Percentiles rank a stretch among this genome's conserved stretches.
phyloP scores from a whole-genome alignment of 164 flowering plant genomes.

The Macadamia integrifolia region DNA sequence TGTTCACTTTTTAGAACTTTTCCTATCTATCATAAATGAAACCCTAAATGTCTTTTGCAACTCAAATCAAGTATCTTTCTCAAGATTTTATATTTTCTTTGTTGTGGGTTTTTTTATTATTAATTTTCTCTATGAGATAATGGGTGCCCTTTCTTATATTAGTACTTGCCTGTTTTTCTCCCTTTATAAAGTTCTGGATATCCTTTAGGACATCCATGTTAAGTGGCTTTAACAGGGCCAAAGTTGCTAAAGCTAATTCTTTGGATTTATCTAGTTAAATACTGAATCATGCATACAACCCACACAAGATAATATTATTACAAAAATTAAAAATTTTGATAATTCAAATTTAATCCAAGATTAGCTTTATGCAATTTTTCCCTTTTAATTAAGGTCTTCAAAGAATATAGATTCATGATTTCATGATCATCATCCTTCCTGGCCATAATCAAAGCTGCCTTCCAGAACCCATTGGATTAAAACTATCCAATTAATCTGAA shows the following conservation, averaged over 20 bases:
- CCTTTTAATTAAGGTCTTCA: too few species aligned
- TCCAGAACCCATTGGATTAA: too few species aligned
- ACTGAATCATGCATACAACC: neutral
- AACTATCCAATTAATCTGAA: too few species aligned
- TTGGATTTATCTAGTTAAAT: neutral
- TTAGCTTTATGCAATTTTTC: too few species aligned
- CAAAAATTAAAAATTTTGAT: too few species aligned
- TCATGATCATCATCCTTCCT: too few species aligned
- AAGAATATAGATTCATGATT: too few species aligned
- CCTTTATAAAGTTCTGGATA: neutral
- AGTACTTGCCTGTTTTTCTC: neutral
- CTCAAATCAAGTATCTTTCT: conserved; percentile 22
- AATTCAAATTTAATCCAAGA: too few species aligned
- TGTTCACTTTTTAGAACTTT: conserved; percentile 21
- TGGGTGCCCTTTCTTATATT: conserved; percentile 2
- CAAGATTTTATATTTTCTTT: conserved; percentile 8
- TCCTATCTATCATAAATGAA: conserved; percentile 17
- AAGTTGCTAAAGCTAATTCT: neutral
- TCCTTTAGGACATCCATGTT: neutral
- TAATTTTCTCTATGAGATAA: conserved; percentile 3
- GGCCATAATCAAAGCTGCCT: too few species aligned
- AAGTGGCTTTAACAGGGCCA: neutral
- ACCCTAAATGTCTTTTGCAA: conserved; percentile 18
- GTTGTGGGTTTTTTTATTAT: neutral
- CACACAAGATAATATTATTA: too few species aligned